These are phyloP conservation scores for Paragyromitra xinjiangensis DNA, from an alignment of 495 filamentous ascomycete species.

Conservation along the genomic window DNA sequence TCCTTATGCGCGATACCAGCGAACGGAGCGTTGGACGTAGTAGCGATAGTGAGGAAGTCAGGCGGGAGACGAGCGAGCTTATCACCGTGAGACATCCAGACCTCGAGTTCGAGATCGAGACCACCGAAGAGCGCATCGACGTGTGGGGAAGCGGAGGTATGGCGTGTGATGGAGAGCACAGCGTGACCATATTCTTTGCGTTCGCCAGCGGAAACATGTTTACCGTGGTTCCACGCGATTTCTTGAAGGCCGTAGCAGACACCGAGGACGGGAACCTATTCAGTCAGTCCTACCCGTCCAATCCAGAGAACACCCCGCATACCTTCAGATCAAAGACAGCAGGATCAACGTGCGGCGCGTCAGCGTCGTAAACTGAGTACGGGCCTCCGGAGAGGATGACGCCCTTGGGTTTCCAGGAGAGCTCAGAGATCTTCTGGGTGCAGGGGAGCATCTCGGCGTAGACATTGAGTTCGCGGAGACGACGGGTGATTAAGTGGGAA, in stretches of 20 bases:
- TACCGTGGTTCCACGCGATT: slow-evolving; percentile 76
- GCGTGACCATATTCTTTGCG: slow-evolving; percentile 79
- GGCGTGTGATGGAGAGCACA: slow-evolving; percentile 63
- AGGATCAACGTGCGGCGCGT: slow-evolving; percentile 79
- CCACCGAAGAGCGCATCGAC: slow-evolving; percentile 77
- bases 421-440: slow-evolving; percentile 81
- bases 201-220: slow-evolving; percentile 77
- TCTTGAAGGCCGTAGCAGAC: slow-evolving; percentile 87
- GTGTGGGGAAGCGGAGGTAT: slow-evolving; percentile 64
- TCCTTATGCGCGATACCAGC: slow-evolving; percentile 80
- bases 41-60: slow-evolving; percentile 75
- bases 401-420: slow-evolving; percentile 83
- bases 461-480: slow-evolving; percentile 81
- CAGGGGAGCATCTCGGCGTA: slow-evolving; percentile 94
- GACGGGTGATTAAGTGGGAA: slow-evolving; percentile 78
- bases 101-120: slow-evolving; percentile 71
- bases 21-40: slow-evolving; percentile 76
- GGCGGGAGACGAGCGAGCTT: slow-evolving; percentile 78
- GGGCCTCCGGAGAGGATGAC: slow-evolving; percentile 81
- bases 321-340: slow-evolving; percentile 75
- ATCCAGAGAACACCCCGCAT: background rate
- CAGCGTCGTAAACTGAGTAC: slow-evolving; percentile 76
- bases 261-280: slow-evolving; percentile 71
- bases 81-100: slow-evolving; percentile 90
- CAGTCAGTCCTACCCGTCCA: background rate